phyloP scores from a whole-genome alignment of 2,329 filamentous ascomycete genomes.

The Lachnellula arida region DNA sequence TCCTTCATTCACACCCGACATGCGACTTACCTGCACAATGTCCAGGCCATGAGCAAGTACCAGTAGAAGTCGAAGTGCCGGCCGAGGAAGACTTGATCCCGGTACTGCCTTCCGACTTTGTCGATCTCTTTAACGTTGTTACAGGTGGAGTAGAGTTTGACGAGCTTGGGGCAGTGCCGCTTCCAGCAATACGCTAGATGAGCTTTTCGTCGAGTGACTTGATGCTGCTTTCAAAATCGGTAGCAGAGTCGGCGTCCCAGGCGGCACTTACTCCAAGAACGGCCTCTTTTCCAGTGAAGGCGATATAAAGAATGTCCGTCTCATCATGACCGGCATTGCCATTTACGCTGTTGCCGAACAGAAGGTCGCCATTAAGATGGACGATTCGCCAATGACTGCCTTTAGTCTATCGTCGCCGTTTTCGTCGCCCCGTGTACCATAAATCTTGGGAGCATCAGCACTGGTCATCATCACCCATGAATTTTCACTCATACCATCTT shows the following conservation, averaged over 20 bases:
- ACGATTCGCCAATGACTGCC: conserved; percentile 51
- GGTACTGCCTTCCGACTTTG: background rate
- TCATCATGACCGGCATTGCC: conserved; percentile 52
- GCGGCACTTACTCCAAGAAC: conserved; percentile 51
- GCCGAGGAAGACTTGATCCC: background rate
- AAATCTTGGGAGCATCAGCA: conserved; percentile 36
- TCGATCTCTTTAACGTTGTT: conserved; percentile 6
- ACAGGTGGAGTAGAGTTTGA: background rate
- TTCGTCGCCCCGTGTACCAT: conserved; percentile 58
- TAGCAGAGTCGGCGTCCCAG: conserved; percentile 47
- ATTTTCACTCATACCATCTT: conserved; percentile 32
- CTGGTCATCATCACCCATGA: background rate
- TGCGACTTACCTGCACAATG: conserved; percentile 15
- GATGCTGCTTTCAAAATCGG: conserved; percentile 51
- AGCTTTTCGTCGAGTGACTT: conserved; percentile 46
- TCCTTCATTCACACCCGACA: background rate
- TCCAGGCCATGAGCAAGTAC: conserved; percentile 13
- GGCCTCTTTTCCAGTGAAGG: conserved; percentile 52
- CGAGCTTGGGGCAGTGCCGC: background rate
- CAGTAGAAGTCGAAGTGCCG: background rate
- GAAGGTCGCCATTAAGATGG: conserved; percentile 51
- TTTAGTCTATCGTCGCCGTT: conserved; percentile 49
- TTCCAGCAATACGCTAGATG: conserved; percentile 35
- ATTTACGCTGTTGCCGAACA: conserved; percentile 48
- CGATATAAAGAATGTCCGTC: conserved; percentile 58